Evolutionary conservation across 768 basidiomycete species (phyloP), one percentile per base, ranked within the genome.

Genomic region (Stropharia rugosoannulata): DNA sequence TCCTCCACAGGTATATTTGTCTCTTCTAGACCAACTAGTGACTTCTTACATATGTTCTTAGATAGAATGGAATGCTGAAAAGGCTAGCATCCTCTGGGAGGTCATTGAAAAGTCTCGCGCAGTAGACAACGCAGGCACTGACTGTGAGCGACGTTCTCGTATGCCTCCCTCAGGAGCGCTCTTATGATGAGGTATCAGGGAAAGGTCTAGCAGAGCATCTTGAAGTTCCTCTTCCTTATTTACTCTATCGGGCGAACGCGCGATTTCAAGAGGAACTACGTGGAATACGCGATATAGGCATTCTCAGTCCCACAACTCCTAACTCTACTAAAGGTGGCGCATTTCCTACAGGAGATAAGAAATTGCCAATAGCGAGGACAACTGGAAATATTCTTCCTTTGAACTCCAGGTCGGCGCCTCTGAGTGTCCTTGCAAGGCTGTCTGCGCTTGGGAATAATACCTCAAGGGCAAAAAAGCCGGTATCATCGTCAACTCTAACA

Each of bases 31-130:
- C 54, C 45, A 37, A 15, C 12, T 38, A 39, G 40, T 51, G 11
- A 62, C 55, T 46, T 59, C 53, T 56, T 59, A 51, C 41, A 48
- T 40, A 10, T 12, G 16, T n/a, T 51, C 57, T 55, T 64, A 93
- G 91, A 86, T 94, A 68, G 86, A 89, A 75, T 94, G 92, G 92
- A 90, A 81, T 41, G 61, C 81, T 7, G 89, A 93, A 55, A 94
- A 93, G 68, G 92, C 93, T 43, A 86, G 87, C 58, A 82, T 90
- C 5, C 75, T 94, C 7, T 94, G 92, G 92, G 90, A 91, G 69
- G 88, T 90, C 42, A 92, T 94, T 59, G 86, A 90, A 51, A 80
- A 83, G 62, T 90, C 89, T 35, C 80, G 90, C 52, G 80, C 85
- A 5, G 82, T 80, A 27, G 89, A 91, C 58, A 85, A 84, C 51